Conservation (phyloP, 768 basidiomycete species). For the Leccinum subtestaceum region DNA sequence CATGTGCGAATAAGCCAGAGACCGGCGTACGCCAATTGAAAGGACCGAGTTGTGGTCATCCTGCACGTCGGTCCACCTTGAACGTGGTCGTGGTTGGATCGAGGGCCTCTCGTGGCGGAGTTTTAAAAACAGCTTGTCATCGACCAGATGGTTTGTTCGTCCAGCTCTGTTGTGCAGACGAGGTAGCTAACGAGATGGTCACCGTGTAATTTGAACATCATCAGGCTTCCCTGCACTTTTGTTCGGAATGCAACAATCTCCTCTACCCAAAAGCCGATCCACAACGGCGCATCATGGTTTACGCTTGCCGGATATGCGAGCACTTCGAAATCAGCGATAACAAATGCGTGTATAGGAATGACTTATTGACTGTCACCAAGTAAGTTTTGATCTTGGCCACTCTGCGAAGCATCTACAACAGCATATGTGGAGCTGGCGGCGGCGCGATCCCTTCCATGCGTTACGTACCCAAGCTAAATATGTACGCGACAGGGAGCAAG, state of each 20-base stretch:
- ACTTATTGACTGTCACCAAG: slow-evolving; percentile 92
- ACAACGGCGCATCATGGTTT: slow-evolving; percentile 80
- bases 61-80: neutral
- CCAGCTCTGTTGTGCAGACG: slow-evolving; percentile 2
- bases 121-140: slow-evolving; percentile 25
- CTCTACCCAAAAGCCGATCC: slow-evolving; percentile 92
- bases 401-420: neutral
- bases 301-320: slow-evolving; percentile 86
- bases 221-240: slow-evolving; percentile 85
- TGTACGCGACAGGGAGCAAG: slow-evolving; percentile 68
- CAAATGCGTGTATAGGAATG: slow-evolving; percentile 90
- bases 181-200: slow-evolving; percentile 14
- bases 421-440: slow-evolving; percentile 8
- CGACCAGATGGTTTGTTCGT: slow-evolving; percentile 27
- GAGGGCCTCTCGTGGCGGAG: slow-evolving; percentile 17
- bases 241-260: slow-evolving; percentile 93
- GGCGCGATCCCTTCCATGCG: slow-evolving; percentile 3
- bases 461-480: slow-evolving; percentile 2
- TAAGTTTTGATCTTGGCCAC: slow-evolving; percentile 34
- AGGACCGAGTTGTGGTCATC: slow-evolving; percentile 14
- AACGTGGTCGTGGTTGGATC: neutral
- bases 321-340: slow-evolving; percentile 85
- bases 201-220: neutral
- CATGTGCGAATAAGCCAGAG: slow-evolving; percentile 30
- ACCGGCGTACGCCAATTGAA: slow-evolving; percentile 19